Evolutionary conservation across 441 rosid species (phyloP).

Genomic region (Populus hybrid): DNA sequence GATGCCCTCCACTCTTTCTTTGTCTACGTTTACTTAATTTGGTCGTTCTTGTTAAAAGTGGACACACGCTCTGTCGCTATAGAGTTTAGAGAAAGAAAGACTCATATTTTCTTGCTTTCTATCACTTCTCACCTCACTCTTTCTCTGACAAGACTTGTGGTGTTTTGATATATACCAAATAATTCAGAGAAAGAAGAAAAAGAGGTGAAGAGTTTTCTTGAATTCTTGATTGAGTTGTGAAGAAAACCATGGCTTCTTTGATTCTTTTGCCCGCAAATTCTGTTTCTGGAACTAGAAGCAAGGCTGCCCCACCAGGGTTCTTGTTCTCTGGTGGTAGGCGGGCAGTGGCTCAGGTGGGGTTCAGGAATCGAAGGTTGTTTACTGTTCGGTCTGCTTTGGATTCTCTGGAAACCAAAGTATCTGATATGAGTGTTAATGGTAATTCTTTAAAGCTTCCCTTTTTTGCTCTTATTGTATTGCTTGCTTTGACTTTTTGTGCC

Average conservation of each 20-base stretch:
- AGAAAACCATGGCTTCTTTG: conserved; percentile 59
- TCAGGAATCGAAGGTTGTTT: conserved; percentile 40
- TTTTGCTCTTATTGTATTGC: not conserved
- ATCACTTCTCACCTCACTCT: not conserved
- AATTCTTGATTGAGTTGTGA: not conserved
- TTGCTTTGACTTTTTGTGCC: not conserved
- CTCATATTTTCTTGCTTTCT: not conserved
- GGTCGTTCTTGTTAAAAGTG: not conserved
- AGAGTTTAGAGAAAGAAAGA: not conserved
- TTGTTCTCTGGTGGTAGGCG: conserved; percentile 22
- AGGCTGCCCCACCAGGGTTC: conserved; percentile 3
- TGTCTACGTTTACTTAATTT: not conserved
- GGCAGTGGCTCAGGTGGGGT: conserved; percentile 30
- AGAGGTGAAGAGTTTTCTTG: not conserved
- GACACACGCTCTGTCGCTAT: not conserved
- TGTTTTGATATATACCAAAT: not conserved
- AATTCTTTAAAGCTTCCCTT: conserved; percentile 9
- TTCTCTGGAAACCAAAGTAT: conserved; percentile 72
- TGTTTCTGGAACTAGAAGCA: conserved; percentile 36
- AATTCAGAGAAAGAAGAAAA: not conserved
- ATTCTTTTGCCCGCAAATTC: conserved; percentile 64
- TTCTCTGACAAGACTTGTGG: not conserved
- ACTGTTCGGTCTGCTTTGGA: conserved; percentile 66
- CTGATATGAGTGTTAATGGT: conserved; percentile 97
- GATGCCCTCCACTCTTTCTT: not conserved